Evolutionary conservation across 1,284 basidiomycete genomes (phyloP).

Genomic region (Rhodotorula glutinis): DNA sequence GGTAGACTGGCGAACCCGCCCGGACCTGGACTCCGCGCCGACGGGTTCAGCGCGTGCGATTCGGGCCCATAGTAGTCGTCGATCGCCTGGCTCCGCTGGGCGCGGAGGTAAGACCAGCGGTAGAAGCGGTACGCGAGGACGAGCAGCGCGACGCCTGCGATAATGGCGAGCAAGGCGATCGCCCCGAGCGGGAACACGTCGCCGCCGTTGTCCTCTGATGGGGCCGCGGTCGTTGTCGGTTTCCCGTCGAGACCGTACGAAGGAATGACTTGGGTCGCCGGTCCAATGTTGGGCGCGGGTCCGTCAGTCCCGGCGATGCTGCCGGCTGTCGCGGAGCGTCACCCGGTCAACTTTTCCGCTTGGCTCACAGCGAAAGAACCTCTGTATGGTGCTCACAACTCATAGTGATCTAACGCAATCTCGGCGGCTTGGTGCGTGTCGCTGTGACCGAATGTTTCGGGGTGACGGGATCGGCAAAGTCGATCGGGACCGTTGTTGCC

Average conservation of each 20-base stretch:
- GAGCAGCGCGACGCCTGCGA: slow-evolving; percentile 26
- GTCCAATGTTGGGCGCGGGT: slow-evolving; percentile 14
- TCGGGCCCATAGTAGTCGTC: slow-evolving; percentile 10
- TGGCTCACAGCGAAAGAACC: too few species aligned
- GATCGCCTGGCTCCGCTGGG: not conserved
- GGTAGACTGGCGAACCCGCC: slow-evolving; percentile 14
- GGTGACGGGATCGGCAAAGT: too few species aligned
- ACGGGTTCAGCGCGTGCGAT: not conserved
- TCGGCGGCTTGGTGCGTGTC: too few species aligned
- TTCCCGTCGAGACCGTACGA: slow-evolving; percentile 26
- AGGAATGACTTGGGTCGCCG: slow-evolving; percentile 26
- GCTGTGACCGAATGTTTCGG: too few species aligned
- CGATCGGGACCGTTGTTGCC: too few species aligned
- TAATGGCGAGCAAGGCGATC: slow-evolving; percentile 34
- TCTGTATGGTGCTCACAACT: not conserved
- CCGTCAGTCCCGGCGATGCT: not conserved
- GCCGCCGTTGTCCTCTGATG: slow-evolving; percentile 12
- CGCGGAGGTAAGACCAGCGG: slow-evolving; percentile 17
- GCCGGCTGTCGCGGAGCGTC: not conserved
- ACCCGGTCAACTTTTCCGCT: too few species aligned
- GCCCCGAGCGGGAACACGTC: slow-evolving; percentile 38
- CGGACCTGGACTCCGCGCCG: not conserved
- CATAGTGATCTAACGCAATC: not conserved
- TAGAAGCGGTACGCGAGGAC: slow-evolving; percentile 38
- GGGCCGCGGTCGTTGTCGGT: not conserved